These are phyloP conservation scores for Aspergillus awamori DNA, from an alignment of 2,329 filamentous ascomycete species.

Conservation along the genomic window DNA sequence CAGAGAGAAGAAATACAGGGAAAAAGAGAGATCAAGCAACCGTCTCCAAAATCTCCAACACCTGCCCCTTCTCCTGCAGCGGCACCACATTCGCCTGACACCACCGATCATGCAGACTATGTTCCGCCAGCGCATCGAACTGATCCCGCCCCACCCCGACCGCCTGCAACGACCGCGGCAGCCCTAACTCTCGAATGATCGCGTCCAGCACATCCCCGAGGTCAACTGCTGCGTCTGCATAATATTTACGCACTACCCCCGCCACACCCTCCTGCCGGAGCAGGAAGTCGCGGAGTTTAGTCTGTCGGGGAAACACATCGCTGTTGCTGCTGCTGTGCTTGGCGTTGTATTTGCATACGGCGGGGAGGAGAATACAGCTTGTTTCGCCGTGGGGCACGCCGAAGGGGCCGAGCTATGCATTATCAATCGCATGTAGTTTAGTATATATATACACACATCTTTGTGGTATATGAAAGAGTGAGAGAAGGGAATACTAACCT, in stretches of 20 bases:
- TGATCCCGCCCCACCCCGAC: constrained; percentile 55
- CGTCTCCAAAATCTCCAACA: constrained; percentile 56
- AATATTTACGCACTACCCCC: constrained; percentile 35
- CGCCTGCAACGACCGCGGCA: constrained; percentile 58
- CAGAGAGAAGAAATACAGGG: neutral
- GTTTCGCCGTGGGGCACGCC: constrained; percentile 65
- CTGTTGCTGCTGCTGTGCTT: constrained; percentile 33
- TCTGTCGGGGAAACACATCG: constrained; percentile 37
- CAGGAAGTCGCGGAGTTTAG: constrained; percentile 44
- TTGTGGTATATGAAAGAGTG: neutral
- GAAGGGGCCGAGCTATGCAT: constrained; percentile 50
- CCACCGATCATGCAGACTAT: constrained; percentile 56
- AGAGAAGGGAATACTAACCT: constrained; percentile 36
- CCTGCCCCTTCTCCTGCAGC: constrained; percentile 51
- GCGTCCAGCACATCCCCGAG: constrained; percentile 57
- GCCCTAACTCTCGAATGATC: constrained; percentile 54
- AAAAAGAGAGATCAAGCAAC: constrained; percentile 23
- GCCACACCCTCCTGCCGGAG: constrained; percentile 42
- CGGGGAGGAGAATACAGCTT: constrained; percentile 58
- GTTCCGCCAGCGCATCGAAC: constrained; percentile 52
- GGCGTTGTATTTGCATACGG: constrained; percentile 60
- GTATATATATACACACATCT: too few relatives aligned
- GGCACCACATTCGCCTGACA: constrained; percentile 56
- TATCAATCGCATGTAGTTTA: neutral
- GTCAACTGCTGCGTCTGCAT: constrained; percentile 40